These are phyloP conservation scores for Capronia americana DNA, from an alignment of 2,329 filamentous ascomycete species.

Conservation along the genomic window DNA sequence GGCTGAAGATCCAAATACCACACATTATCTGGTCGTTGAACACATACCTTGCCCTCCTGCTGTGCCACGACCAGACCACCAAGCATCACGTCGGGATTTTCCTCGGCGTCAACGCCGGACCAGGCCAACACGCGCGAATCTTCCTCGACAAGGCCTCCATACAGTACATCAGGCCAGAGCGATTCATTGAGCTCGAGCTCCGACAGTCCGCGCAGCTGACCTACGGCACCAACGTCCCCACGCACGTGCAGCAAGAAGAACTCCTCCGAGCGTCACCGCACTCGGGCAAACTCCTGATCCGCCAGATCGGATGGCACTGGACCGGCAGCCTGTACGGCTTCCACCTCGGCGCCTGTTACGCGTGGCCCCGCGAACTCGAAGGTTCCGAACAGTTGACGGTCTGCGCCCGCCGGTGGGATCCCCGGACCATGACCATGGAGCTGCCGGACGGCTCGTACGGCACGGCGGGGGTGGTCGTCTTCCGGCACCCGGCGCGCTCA, in stretches of 20 bases:
- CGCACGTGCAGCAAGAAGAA: background rate
- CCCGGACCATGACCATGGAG: background rate
- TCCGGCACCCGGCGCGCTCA: background rate
- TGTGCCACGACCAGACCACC: background rate
- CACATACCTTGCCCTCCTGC: slow-evolving; percentile 6
- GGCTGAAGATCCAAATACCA: slow-evolving; percentile 5
- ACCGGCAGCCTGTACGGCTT: slow-evolving; percentile 8
- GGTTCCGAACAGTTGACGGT: background rate
- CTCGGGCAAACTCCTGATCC: slow-evolving; percentile 7
- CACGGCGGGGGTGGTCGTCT: slow-evolving; percentile 9
- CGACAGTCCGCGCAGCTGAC: background rate
- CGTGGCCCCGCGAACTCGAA: background rate
- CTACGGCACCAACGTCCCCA: background rate
- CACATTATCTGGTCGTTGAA: slow-evolving; percentile 12
- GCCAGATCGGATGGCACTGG: background rate
- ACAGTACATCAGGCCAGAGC: background rate
- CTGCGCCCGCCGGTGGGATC: slow-evolving; percentile 8
- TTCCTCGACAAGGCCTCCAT: background rate
- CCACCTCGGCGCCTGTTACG: slow-evolving; percentile 2
- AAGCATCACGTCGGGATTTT: slow-evolving; percentile 5
- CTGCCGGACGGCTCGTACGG: slow-evolving; percentile 3
- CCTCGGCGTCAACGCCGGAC: background rate
- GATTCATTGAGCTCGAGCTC: slow-evolving; percentile 2
- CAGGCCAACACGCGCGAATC: background rate
- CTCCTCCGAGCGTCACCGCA: slow-evolving; percentile 1